Percentiles rank a stretch among this genome's conserved stretches.
These are phyloP conservation scores for Solanum virginianum DNA, from an alignment of 257 asterid species.

Conservation along the genomic window DNA sequence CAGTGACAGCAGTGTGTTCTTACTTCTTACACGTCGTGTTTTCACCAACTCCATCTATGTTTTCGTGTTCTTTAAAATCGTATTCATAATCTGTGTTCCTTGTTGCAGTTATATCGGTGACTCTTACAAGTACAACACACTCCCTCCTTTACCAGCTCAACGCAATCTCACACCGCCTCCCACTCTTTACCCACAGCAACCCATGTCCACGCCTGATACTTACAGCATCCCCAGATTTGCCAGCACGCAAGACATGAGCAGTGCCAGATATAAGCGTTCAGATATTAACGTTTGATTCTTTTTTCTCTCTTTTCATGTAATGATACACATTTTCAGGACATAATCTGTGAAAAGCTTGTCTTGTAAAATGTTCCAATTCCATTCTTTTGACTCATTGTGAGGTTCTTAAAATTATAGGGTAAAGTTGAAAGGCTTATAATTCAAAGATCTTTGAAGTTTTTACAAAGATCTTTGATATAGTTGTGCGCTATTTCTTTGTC, in stretches of 20 bases:
- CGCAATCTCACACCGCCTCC: slow-evolving; percentile 93
- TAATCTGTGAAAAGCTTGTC: background rate
- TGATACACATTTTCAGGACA: background rate
- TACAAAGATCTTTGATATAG: background rate
- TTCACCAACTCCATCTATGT: background rate
- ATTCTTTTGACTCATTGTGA: background rate
- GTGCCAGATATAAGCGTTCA: slow-evolving; percentile 59
- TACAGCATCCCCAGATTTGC: slow-evolving; percentile 64
- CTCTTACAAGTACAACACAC: slow-evolving; percentile 54
- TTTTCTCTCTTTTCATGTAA: background rate
- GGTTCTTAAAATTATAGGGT: background rate
- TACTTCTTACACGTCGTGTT: background rate
- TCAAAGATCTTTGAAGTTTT: background rate
- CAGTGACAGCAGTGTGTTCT: background rate
- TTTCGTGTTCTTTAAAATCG: background rate
- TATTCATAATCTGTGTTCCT: background rate
- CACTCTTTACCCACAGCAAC: slow-evolving; percentile 95
- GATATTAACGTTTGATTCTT: slow-evolving; percentile 60
- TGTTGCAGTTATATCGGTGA: slow-evolving; percentile 42
- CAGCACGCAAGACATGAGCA: slow-evolving; percentile 29
- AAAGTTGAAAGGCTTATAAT: background rate
- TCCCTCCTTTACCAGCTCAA: slow-evolving; percentile 95
- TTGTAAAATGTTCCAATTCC: background rate
- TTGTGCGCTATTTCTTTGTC: background rate
- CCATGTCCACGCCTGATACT: slow-evolving; percentile 81